Base-by-base conservation (phyloP, 106 monocot genomes). In the Dioscorea dumetorum region DNA sequence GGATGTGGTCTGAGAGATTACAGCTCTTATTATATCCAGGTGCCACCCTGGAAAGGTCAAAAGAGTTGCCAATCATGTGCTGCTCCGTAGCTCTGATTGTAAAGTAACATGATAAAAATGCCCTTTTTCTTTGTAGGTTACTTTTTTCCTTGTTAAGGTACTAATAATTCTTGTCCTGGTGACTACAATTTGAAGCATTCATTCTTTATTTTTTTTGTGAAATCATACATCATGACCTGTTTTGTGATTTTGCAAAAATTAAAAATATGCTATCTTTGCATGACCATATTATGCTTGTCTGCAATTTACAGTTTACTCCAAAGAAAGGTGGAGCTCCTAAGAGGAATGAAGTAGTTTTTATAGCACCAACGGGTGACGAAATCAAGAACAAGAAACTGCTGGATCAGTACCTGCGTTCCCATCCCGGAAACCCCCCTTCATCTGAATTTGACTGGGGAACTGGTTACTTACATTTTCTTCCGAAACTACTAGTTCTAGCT, bases 371-470 rank as follows among this genome's bases (percentile, higher is more conserved):
- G 31, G 88, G 88, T 9, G 93, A 88, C 67, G 93, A 88, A 68
- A 86, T 93, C 8, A 88, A 74, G 63, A 93, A 67, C 77, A 93
- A 77, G 79, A 85, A 60, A 24, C 83, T 83, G 24, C 66, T 93
- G 66, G 76, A 79, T 34, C 79, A 72, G 24, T 88, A 85, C 52
- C 76, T 93, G 19, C 72, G 77, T 34, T 80, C 83, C 5, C 75
- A 93, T 48, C 83, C 88, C 61, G 88, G 85, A 58, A 76, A 70
- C 53, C 88, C 88, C 34, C 33, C 81, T 12, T 73, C 79, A 4
- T 86, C 88, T 59, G 82, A 85, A 31, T 93, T 93, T 67, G 88
- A 93, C 24, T 93, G 93, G 93, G 72, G 82, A 66, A 85, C 82
- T 62, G 92, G 92, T 91, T 70, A 1, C 64, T 48, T 5, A 12